Conservation (phyloP, 2,329 filamentous ascomycete genomes). For the Hymenoscyphus linearis region DNA sequence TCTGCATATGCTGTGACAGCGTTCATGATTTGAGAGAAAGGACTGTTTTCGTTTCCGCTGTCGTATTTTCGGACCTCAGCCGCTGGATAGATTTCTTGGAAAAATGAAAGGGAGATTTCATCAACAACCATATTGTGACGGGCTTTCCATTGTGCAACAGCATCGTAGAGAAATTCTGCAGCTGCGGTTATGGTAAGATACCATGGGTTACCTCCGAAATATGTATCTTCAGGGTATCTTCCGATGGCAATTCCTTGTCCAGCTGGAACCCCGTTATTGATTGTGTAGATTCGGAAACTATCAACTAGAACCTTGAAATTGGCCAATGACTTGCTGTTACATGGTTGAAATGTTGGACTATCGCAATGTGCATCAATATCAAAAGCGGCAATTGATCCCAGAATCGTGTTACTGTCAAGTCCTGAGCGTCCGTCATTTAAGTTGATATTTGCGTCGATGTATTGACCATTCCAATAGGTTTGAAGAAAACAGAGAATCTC, state of each 20-base stretch:
- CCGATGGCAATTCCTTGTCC: conserved; percentile 61
- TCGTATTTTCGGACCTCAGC: conserved; percentile 59
- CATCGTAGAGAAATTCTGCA: conserved; percentile 75
- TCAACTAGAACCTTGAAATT: conserved; percentile 73
- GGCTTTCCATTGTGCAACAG: conserved; percentile 64
- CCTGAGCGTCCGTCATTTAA: conserved; percentile 56
- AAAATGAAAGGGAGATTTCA: conserved; percentile 62
- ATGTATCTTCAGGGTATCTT: conserved; percentile 65
- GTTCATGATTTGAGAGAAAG: conserved; percentile 43
- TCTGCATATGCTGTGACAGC: conserved; percentile 60
- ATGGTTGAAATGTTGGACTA: conserved; percentile 67
- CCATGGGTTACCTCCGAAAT: conserved; percentile 77
- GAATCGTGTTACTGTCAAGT: conserved; percentile 66
- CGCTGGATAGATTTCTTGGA: conserved; percentile 56
- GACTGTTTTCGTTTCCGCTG: conserved; percentile 50
- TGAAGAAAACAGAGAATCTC: conserved; percentile 69
- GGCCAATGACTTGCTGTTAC: conserved; percentile 49
- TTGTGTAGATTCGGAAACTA: conserved; percentile 62
- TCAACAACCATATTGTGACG: conserved; percentile 59
- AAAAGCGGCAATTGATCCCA: conserved; percentile 61
- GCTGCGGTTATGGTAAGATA: conserved; percentile 70
- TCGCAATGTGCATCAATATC: conserved; percentile 65
- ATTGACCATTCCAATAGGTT: conserved; percentile 64
- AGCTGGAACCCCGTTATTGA: conserved; percentile 60
- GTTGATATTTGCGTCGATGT: conserved; percentile 65